Evolutionary conservation across 1,284 basidiomycete species (phyloP), one percentile per base, ranked within the genome.

Genomic region (Cystobasidium slooffiae): DNA sequence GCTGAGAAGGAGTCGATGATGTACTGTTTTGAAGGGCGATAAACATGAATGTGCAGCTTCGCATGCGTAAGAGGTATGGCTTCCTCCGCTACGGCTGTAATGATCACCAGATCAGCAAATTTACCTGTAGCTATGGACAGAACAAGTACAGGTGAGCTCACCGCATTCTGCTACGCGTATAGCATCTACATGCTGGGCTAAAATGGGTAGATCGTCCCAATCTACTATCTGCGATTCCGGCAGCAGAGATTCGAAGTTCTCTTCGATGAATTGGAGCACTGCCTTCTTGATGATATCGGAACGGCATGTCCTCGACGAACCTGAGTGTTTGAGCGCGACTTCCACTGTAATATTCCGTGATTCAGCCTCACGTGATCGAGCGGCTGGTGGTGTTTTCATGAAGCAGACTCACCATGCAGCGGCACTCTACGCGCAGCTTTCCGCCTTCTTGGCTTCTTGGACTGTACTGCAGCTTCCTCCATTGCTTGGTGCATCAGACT

Each of bases 31-130:
- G 88, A 87, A 0, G 91, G 88, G 77, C 93, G 89, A 80, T 97
- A 99, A 6, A 96, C 88, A 80, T 99, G 92, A 63, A 97, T 88
- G 75, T 91, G 87, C 47, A 94, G 85, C 4, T 85, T 82, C 14
- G 80, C 79, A 65, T 78, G 63, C 65, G 63, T 47, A 44, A 80
- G 59, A 51, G 18, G 64, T 20, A 47, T 66, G 24, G 64, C 58
- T 37, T 43, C 49, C 1, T 46, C 53, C 37, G 39, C 16, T n/a
- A 55, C 52, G 89, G 58, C 56, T 61, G 47, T 56, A 59, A 64
- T 56, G 8, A 12, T 1, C 6, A 39, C 12, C n/a, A 41, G 16
- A 14, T 56, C 53, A 59, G 52, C 14, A 43, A 22, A 6, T n/a
- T 20, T 6, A 7, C 18, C 20, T 37, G 24, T 14, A 10, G 24